Conservation (phyloP, 495 filamentous ascomycete species). For the Hypoxylon crocopeplum region DNA sequence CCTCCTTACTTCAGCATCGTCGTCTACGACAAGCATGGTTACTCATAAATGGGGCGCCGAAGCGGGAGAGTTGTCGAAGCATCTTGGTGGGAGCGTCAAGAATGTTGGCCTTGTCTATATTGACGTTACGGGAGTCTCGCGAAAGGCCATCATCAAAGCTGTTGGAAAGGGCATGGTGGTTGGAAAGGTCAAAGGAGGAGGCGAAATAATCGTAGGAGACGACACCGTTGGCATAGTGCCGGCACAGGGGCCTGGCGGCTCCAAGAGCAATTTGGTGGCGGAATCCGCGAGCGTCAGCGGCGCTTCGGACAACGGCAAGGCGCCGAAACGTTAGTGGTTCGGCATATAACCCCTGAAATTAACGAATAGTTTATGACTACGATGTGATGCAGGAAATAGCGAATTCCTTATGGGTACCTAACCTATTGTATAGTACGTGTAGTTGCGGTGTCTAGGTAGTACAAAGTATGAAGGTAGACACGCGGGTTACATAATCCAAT, state of each 20-base stretch:
- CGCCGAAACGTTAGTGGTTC: constrained; percentile 20
- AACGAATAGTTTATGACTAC: constrained; percentile 10
- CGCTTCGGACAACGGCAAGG: constrained; percentile 18
- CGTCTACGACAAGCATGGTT: constrained; percentile 81
- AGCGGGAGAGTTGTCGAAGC: constrained; percentile 74
- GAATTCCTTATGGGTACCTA: too few species aligned
- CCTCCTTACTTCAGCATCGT: constrained; percentile 73
- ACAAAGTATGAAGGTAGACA: too few species aligned
- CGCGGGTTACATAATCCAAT: too few species aligned
- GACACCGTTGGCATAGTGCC: constrained; percentile 64
- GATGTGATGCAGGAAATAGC: too few species aligned
- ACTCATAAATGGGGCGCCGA: constrained; percentile 84
- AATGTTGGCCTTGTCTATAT: constrained; percentile 99
- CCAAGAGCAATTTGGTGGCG: constrained; percentile 7
- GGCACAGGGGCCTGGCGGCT: constrained; percentile 2
- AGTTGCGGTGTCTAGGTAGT: too few species aligned
- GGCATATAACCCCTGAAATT: neutral
- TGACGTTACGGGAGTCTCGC: constrained; percentile 88
- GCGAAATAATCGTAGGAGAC: constrained; percentile 82
- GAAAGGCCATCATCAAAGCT: constrained; percentile 85
- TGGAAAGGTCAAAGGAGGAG: constrained; percentile 84
- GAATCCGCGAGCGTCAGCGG: constrained; percentile 28
- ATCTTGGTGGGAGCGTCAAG: constrained; percentile 84
- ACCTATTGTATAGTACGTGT: too few species aligned
- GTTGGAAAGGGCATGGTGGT: constrained; percentile 99